These are phyloP conservation scores for Betula pendula DNA, from an alignment of 306 rosid genomes.

Conservation along the genomic window DNA sequence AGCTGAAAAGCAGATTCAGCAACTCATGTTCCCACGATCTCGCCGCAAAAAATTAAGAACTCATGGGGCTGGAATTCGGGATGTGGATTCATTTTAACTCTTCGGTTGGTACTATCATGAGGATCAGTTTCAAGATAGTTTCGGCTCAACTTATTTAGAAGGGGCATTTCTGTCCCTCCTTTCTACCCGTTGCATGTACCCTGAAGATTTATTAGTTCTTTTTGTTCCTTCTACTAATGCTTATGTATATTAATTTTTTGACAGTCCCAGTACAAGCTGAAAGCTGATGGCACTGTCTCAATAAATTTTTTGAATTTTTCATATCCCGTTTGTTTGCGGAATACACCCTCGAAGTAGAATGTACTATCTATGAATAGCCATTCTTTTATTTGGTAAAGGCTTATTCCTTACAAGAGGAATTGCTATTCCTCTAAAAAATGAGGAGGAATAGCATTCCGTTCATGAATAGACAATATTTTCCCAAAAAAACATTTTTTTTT, in stretches of 20 bases:
- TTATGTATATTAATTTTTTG: conserved; percentile 1
- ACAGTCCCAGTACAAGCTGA: background rate
- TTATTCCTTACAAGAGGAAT: too few relatives aligned
- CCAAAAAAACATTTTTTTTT: too few relatives aligned
- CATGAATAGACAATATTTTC: too few relatives aligned
- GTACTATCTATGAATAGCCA: too few relatives aligned
- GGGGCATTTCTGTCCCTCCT: background rate
- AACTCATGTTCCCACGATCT: conserved; percentile 72
- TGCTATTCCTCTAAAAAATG: too few relatives aligned
- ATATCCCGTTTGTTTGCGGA: too few relatives aligned
- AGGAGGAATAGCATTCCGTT: too few relatives aligned
- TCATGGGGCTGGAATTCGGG: conserved; percentile 38
- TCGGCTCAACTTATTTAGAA: background rate
- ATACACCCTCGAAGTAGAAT: too few relatives aligned
- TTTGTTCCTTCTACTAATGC: background rate
- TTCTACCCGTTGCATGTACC: background rate
- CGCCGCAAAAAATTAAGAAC: conserved; percentile 58
- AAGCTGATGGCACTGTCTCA: background rate
- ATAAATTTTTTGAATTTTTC: background rate
- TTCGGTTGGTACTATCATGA: background rate
- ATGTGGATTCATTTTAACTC: conserved; percentile 28
- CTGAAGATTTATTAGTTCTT: background rate
- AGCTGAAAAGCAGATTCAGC: conserved; percentile 85
- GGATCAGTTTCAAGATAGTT: background rate
- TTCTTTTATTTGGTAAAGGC: too few relatives aligned